Evolutionary conservation across 139 green algal genomes (phyloP), one percentile per base, ranked within the genome.

Genomic region (Trebouxia sp.): DNA sequence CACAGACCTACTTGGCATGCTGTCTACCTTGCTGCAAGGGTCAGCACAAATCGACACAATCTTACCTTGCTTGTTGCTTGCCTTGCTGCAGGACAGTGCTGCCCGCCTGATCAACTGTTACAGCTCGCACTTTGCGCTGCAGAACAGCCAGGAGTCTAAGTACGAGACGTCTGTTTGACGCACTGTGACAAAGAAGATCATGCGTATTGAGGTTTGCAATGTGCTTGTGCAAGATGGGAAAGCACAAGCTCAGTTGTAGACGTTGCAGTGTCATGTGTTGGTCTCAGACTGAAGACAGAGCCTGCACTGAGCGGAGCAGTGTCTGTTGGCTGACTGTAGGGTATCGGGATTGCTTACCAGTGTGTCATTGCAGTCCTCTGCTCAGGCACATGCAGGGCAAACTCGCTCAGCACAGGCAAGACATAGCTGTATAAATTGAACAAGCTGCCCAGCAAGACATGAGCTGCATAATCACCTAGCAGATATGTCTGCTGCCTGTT

Each of bases 341-440:
- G n/a, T n/a, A n/a, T n/a, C n/a, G n/a, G n/a, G n/a, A 26, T 22
- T 22, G 26, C 85, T 72, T 30, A 90, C 85, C 84, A 90, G 82
- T 76, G 87, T 89, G 1, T 89, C 89, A 76, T 91, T 84, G 69
- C 88, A 82, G 75, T 91, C 88, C 47, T 91, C 88, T 89, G 80
- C 22, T 41, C 8, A 56, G 8, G 24, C 35, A 55, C 39, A 56
- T 38, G 67, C 65, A 75, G 35, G 35, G 32, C 35, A 53, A 28
- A 77, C 67, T 32, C 20, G 15, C 20, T 77, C 30, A 56, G 39
- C 26, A 37, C 15, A 11, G 26, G 9, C 12, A 26, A 37, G 7
- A 20, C 24, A 7, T 26, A 53, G 39, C 17, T 69, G n/a, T 37
- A n/a, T 3, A 6, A 69, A 39, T 69, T 32, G 12, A 32, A n/a